Conservation (phyloP, 176 grass and related monocot genomes). For the Microstegium vimineum region DNA sequence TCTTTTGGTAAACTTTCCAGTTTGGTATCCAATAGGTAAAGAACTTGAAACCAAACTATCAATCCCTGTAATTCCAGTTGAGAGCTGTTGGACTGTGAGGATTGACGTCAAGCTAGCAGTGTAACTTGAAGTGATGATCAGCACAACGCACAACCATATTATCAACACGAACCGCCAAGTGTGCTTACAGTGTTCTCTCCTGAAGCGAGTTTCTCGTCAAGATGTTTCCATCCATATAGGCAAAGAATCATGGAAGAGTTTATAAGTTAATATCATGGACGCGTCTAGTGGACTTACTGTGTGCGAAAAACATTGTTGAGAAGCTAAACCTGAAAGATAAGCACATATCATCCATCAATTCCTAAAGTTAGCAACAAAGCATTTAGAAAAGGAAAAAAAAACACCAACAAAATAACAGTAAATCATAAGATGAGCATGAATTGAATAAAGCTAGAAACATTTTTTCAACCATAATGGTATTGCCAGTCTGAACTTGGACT, state of each 20-base stretch:
- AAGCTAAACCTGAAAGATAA: constrained; percentile 81
- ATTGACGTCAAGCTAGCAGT: constrained; percentile 91
- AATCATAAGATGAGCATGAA: neutral
- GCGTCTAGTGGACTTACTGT: constrained; percentile 61
- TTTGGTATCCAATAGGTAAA: constrained; percentile 68
- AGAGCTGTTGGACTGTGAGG: constrained; percentile 83
- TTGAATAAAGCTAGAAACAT: neutral
- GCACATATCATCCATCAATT: constrained; percentile 18
- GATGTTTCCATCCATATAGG: constrained; percentile 15
- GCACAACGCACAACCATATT: constrained; percentile 82
- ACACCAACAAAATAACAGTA: neutral
- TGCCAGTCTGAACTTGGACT: neutral
- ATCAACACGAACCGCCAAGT: constrained; percentile 70
- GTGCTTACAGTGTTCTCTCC: constrained; percentile 61
- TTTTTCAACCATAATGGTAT: neutral
- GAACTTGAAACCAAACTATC: constrained; percentile 63
- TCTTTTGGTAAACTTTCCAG: constrained; percentile 68
- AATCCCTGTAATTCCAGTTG: constrained; percentile 62
- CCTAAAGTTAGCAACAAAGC: neutral
- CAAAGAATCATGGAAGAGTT: neutral
- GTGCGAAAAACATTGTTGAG: constrained; percentile 92
- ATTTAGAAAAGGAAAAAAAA: neutral
- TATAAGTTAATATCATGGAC: constrained; percentile 9
- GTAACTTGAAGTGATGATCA: constrained; percentile 93
- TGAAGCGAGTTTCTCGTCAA: constrained; percentile 33